Percentiles rank a stretch among this genome's conserved stretches.
These are phyloP conservation scores for Phytophthora pluvialis DNA, from an alignment of 352 stramenopile species.

Conservation along the genomic window DNA sequence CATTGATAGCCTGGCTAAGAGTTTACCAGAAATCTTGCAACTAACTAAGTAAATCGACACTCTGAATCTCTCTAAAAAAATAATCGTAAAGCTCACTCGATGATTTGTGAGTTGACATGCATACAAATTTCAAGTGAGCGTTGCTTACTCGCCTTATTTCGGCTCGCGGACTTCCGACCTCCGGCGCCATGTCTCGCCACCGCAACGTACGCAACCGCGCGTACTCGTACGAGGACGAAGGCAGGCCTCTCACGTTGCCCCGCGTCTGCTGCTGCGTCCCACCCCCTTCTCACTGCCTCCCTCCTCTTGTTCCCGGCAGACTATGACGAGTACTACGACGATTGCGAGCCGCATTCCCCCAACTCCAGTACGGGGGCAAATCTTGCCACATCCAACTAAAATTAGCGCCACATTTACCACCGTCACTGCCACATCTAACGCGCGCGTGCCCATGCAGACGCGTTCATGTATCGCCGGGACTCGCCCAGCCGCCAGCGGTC, in stretches of 20 bases:
- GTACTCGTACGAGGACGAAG: constrained; percentile 91
- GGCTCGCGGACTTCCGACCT: not conserved
- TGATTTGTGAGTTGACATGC: too few relatives aligned
- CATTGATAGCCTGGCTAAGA: too few relatives aligned
- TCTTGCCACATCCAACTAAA: constrained; percentile 2
- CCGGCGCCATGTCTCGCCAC: constrained; percentile 77
- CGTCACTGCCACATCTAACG: not conserved
- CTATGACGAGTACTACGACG: constrained; percentile 79
- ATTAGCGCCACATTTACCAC: constrained; percentile 20
- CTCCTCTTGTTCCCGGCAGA: constrained; percentile 33
- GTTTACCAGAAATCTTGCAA: too few relatives aligned
- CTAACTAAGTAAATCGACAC: too few relatives aligned
- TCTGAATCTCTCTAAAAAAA: too few relatives aligned
- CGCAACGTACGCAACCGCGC: constrained; percentile 87
- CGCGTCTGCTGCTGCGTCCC: not conserved
- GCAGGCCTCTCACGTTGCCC: constrained; percentile 23
- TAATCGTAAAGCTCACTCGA: too few relatives aligned
- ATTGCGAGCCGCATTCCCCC: constrained; percentile 65
- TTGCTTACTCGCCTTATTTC: too few relatives aligned
- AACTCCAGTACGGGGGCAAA: constrained; percentile 54
- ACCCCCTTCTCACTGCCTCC: not conserved
- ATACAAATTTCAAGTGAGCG: not conserved
- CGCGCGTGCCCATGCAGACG: constrained; percentile 40
- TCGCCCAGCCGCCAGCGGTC: constrained; percentile 78
- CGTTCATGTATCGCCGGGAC: constrained; percentile 86